These are phyloP conservation scores for Xylariaceae sp. DNA, from an alignment of 2,329 filamentous ascomycete genomes.

Conservation along the genomic window DNA sequence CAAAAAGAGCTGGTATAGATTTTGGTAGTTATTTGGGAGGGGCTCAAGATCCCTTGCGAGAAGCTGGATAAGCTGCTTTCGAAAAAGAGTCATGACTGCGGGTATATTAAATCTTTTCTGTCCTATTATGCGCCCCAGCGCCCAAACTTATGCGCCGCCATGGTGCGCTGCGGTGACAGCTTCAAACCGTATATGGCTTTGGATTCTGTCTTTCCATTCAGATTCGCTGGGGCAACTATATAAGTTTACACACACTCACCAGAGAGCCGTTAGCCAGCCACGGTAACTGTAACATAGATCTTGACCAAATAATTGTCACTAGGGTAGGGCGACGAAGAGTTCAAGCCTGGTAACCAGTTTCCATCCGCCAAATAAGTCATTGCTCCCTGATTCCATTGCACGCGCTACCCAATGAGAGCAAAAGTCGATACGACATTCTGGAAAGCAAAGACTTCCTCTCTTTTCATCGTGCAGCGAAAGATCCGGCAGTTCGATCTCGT, in stretches of 20 bases:
- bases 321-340: not conserved
- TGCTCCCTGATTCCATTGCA: not conserved
- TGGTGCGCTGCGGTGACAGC: slow-evolving; percentile 6
- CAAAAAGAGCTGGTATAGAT: slow-evolving; percentile 49
- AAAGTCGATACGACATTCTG: not conserved
- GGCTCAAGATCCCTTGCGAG: slow-evolving; percentile 1
- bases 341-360: not conserved
- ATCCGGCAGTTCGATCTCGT: not conserved
- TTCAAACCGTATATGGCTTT: slow-evolving; percentile 1
- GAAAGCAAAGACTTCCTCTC: not conserved
- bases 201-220: not conserved
- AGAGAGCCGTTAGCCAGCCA: slow-evolving; percentile 3
- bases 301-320: not conserved
- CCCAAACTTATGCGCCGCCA: not conserved
- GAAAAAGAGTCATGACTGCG: slow-evolving; percentile 9
- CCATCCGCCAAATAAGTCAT: slow-evolving; percentile 3
- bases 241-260: not conserved
- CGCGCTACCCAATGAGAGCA: not conserved
- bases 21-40: slow-evolving; percentile 42
- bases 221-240: slow-evolving; percentile 1
- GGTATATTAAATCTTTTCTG: slow-evolving; percentile 17
- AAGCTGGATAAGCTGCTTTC: slow-evolving; percentile 3
- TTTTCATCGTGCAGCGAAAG: not conserved
- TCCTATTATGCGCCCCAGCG: slow-evolving; percentile 9
- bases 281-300: slow-evolving; percentile 6